Base-by-base conservation (phyloP, 164 flowering plant genomes). In the Santalum album region DNA sequence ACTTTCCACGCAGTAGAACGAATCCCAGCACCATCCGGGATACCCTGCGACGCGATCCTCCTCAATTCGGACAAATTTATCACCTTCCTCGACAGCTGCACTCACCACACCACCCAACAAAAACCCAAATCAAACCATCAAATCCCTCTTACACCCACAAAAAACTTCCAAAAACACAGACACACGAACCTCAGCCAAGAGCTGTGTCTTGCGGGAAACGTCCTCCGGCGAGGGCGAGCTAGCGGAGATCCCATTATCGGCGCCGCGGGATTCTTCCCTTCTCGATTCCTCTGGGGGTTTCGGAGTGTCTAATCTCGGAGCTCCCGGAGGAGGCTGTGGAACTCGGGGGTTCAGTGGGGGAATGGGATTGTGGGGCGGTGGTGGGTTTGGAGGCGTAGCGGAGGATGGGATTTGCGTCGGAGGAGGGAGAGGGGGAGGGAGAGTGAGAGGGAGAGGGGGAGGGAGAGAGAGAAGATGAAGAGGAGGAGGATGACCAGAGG, bases 1-100 rank as follows among this genome's bases (percentile, higher is more conserved):
- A 90, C 98, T 94, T 91, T 92, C 98, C 98, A 92, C 17, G 80
- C 85, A 0, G 83, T 77, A 21, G 96, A 65, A 19, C 98, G 90
- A 57, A 89, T 78, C 14, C 90, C 94, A 27, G 86, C 73, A 43
- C 78, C 82, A 73, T 92, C 98, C 0, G 91, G 94, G 46, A 92
- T 68, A 3, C 98, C 87, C 61, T 78, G 86, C 9, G 83, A 75
- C 12, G 94, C 89, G 59, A 92, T 72, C 56, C 75, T 81, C 71
- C 94, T 64, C 66, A 89, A 57, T 53, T 86, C 98, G 44, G 68
- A 60, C 72, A 85, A 23, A 67, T 78, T 79, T 14, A 92, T 64
- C 49, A 80, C 75, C 74, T 87, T 85, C 77, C 65, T 89, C 48
- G 94, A 82, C 21, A 88, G 49, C 98, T 92, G 49, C 24, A 48